Evolutionary conservation across 2,329 filamentous ascomycete species (phyloP), one percentile per base, ranked within the genome.

Genomic region (Whalleya microplaca): DNA sequence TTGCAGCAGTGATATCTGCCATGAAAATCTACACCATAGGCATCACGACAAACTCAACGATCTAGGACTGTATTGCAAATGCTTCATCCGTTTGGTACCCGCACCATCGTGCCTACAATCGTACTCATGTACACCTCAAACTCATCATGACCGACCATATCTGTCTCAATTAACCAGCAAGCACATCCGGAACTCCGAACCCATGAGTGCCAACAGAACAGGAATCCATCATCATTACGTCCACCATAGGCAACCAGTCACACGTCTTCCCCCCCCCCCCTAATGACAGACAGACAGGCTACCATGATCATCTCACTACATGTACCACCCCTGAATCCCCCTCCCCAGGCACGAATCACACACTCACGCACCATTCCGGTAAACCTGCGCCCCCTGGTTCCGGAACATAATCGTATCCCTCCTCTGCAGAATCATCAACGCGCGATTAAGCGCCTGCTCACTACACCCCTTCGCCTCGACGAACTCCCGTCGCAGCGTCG

Each of bases 401-500:
- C 91, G 80, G 73, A 93, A 90, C 73, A 91, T 88, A 67, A 95
- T 88, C 1, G 91, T 96, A 66, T 97, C 94, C 64, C 92, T 84
- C 68, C 93, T 82, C 73, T 96, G 91, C 75, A 99, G 76, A 16
- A 98, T 84, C 77, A 94, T 87, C 66, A 99, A 73, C 0, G 94
- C 91, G 65, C 94, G 80, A 64, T 93, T 93, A 27, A 99, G 80
- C 16, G 87, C 88, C 71, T 92, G 88, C 75, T 98, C 95, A 61
- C 85, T 92, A 75, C 94, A 98, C 0, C 92, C 92, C 73, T 93
- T 92, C 14, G 89, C 88, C 68, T 96, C 92, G 4, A 96, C 92
- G 80, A 99, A 93, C 73, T 99, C 95, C 45, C 91, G 84, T 61
- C 90, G 85, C 63, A 99, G 76, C 1, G 91, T 96, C 0, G 91